These are phyloP conservation scores for Buxus sempervirens DNA, from an alignment of 164 flowering plant genomes.

Conservation along the genomic window DNA sequence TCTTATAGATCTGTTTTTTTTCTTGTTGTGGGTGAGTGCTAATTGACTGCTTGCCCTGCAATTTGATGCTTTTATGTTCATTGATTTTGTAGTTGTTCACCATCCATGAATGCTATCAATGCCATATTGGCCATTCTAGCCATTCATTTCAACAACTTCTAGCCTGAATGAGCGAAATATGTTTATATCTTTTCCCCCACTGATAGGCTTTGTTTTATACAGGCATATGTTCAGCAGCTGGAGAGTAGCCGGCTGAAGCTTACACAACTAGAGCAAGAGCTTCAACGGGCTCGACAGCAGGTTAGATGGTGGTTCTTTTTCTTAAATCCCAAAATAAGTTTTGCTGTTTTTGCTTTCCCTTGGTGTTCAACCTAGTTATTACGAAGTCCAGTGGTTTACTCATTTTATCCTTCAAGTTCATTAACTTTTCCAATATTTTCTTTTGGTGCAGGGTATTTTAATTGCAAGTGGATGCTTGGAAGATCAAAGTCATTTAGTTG, in stretches of 20 bases:
- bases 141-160: no score
- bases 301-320: slow-evolving; percentile 18
- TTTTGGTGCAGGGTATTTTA: slow-evolving; percentile 56
- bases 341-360: not conserved
- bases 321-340: no score
- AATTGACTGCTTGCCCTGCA: no score
- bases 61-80: no score
- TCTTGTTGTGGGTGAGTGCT: no score
- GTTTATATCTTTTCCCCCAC: no score
- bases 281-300: slow-evolving; percentile 78
- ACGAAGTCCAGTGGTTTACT: not conserved
- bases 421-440: not conserved
- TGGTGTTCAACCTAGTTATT: not conserved
- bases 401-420: not conserved
- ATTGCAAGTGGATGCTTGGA: slow-evolving; percentile 44
- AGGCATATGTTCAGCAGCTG: slow-evolving; percentile 94
- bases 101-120: no score
- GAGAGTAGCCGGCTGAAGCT: slow-evolving; percentile 73
- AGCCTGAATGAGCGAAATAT: no score
- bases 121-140: no score
- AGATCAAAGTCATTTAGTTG: slow-evolving; percentile 39
- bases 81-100: no score
- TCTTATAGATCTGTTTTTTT: no score
- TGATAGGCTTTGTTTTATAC: no score
- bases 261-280: slow-evolving; percentile 76